phyloP scores from a whole-genome alignment of 2,329 filamentous ascomycete species.

The Aspergillus ibericus region DNA sequence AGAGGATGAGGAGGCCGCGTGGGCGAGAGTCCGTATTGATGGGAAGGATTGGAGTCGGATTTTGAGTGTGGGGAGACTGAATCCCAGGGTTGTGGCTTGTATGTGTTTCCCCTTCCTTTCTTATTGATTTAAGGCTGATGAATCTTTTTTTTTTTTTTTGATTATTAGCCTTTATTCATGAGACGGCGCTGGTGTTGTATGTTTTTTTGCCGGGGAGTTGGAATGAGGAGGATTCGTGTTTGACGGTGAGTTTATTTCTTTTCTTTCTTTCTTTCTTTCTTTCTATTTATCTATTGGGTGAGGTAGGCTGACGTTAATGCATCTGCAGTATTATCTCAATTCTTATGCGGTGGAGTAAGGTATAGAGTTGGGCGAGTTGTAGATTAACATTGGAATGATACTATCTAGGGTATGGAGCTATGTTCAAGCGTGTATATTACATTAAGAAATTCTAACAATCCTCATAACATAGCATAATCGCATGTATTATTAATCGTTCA shows the following conservation, averaged over 20 bases:
- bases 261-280: too few relatives aligned
- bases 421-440: too few relatives aligned
- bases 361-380: background rate
- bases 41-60: constrained; percentile 92
- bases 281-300: background rate
- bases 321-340: constrained; percentile 47
- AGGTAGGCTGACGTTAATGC: background rate
- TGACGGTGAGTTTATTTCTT: constrained; percentile 40
- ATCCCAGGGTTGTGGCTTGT: constrained; percentile 91
- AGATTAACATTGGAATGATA: too few relatives aligned
- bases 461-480: too few relatives aligned
- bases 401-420: too few relatives aligned
- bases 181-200: constrained; percentile 48
- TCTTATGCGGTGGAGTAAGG: constrained; percentile 41
- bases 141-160: background rate
- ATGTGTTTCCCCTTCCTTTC: constrained; percentile 30
- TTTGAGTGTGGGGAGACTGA: constrained; percentile 85
- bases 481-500: background rate
- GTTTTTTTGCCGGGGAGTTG: constrained; percentile 46
- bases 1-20: constrained; percentile 73
- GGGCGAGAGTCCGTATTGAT: constrained; percentile 88
- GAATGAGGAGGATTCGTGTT: constrained; percentile 46
- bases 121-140: too few relatives aligned
- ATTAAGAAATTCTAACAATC: too few relatives aligned
- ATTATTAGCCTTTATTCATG: constrained; percentile 44